Base-by-base conservation (phyloP, 306 rosid species). In the Luffa aegyptiaca region DNA sequence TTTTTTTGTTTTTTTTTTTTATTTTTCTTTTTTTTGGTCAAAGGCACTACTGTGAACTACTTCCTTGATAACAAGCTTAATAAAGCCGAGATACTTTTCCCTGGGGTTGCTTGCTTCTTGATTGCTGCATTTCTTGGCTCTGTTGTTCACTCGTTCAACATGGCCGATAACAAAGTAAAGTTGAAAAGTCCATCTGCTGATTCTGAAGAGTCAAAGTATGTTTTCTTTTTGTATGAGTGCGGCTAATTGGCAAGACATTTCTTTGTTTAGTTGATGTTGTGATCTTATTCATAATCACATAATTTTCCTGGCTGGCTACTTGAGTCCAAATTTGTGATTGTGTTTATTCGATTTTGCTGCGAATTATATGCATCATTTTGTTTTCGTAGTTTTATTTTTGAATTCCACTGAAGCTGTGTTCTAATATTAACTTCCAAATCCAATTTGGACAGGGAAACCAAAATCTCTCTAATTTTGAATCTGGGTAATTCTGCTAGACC, bases 91-190 rank as follows among this genome's bases (percentile, higher is more conserved):
- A 90, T 93, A 73, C 93, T 92, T 85, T 93, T 93, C 85, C 89
- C 97, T 2, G 98, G 98, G 26, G 97, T 93, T 80, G 98, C 82
- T 76, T 92, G 97, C 89, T 93, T 93, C 85, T 83, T 93, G 83
- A 65, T 92, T 44, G 98, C 97, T 1, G 97, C 89, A 76, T 93
- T 92, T 85, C 88, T 92, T 69, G 98, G 96, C 65, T 89, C 93
- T 77, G 87, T 86, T 79, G 92, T 93, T 82, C 97, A 93, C 90
- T 83, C 96, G 64, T 93, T 97, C 79, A 93, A 93, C 83, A 87
- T 88, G 64, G 85, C 92, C 65, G 98, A 93, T 85, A 89, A 92
- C 59, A 83, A 87, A 78, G 87, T 80, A 80, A 93, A 93, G 86
- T 93, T 93, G 69, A 55, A 83, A 0, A 39, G 52, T 37, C 78